phyloP scores from a whole-genome alignment of 225 moss, liverwort and hornwort species.

The Antitrichia curtipendula region DNA sequence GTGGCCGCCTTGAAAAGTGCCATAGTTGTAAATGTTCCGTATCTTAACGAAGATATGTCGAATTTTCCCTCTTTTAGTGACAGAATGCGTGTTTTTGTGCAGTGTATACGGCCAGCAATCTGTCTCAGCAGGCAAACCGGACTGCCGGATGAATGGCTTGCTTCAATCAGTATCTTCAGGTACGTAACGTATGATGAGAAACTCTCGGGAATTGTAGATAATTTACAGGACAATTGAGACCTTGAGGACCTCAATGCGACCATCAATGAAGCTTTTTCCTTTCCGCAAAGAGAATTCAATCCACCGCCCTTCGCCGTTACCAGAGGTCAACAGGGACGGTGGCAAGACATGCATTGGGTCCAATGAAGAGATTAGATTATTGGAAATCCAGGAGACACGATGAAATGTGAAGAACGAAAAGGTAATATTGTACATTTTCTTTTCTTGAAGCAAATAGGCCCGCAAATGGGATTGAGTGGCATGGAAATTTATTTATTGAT shows the following conservation, averaged over 20 bases:
- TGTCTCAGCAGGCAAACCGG: neutral
- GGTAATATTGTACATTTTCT: neutral
- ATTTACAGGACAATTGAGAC: neutral
- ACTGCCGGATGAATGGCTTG: neutral
- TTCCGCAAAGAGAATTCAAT: neutral
- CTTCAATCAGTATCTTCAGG: neutral
- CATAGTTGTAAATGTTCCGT: neutral
- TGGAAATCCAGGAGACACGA: neutral
- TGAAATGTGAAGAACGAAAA: neutral
- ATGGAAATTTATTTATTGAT: neutral
- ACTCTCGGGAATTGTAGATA: neutral
- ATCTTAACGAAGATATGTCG: neutral
- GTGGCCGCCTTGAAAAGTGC: neutral
- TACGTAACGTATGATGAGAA: neutral
- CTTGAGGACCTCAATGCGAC: neutral
- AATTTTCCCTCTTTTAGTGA: neutral
- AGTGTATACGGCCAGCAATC: neutral
- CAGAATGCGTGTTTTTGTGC: neutral
- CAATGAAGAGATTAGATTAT: neutral
- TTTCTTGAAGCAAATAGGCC: neutral
- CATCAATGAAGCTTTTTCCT: neutral
- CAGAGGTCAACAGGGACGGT: neutral
- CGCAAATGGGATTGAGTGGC: neutral
- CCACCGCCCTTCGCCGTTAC: neutral
- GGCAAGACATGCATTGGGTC: neutral